A percentile compares a stretch with the other conserved stretches of the same genome.
Evolutionary conservation across 805 yeast species (phyloP).

Genomic region (Zygosaccharomyces rouxii): DNA sequence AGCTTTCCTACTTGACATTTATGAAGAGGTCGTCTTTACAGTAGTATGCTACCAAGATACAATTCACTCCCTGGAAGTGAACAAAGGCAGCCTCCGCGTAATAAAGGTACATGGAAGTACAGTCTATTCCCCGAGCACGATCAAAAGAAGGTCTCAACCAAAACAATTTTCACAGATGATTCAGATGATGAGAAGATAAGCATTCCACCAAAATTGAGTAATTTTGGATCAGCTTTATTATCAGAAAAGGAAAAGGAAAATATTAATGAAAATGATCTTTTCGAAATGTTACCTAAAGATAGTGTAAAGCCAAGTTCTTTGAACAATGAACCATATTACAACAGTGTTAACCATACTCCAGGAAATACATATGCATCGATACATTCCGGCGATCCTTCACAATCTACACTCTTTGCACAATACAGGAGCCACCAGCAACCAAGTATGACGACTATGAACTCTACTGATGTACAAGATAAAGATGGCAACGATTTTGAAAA

Average conservation of each 20-base stretch:
- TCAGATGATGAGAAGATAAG: slow-evolving; percentile 29
- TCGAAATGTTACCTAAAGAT: not conserved
- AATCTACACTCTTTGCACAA: slow-evolving; percentile 25
- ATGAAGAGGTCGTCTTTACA: slow-evolving; percentile 6
- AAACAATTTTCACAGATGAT: slow-evolving; percentile 9
- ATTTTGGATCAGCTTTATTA: slow-evolving; percentile 33
- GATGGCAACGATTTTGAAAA: slow-evolving; percentile 9
- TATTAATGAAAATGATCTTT: slow-evolving; percentile 5
- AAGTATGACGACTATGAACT: slow-evolving; percentile 26
- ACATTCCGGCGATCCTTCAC: slow-evolving; percentile 19
- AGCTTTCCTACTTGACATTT: not conserved
- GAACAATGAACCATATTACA: slow-evolving; percentile 6
- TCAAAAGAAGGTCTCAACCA: not conserved
- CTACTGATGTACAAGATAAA: slow-evolving; percentile 10
- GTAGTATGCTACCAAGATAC: slow-evolving; percentile 9
- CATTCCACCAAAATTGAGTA: slow-evolving; percentile 31
- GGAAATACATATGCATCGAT: slow-evolving; percentile 13
- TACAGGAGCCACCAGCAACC: slow-evolving; percentile 19
- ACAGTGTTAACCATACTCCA: slow-evolving; percentile 8
- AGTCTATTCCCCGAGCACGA: not conserved
- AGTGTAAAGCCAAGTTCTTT: slow-evolving; percentile 3
- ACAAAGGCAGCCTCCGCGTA: not conserved
- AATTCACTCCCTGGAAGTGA: slow-evolving; percentile 13
- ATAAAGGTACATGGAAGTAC: not conserved
- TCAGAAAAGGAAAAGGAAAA: slow-evolving; percentile 14